Evolutionary conservation across 805 yeast genomes (phyloP).

Genomic region (Candida oleophila): DNA sequence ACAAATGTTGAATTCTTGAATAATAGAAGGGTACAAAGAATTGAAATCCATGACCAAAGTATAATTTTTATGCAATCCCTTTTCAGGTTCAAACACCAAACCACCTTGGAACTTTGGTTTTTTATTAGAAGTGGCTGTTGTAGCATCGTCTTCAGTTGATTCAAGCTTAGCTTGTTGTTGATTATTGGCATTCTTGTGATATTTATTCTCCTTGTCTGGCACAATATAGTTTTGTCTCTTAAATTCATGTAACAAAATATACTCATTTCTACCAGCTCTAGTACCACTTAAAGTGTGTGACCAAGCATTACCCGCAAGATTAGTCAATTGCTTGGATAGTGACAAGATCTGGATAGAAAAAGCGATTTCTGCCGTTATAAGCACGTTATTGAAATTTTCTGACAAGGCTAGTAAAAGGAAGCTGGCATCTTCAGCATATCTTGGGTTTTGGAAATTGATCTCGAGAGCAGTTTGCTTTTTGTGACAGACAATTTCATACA

Average conservation of each 20-base stretch:
- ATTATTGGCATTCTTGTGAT: slow-evolving; percentile 33
- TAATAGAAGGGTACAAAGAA: slow-evolving; percentile 93
- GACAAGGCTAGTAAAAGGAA: slow-evolving; percentile 67
- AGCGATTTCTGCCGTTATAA: slow-evolving; percentile 74
- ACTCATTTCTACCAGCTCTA: slow-evolving; percentile 94
- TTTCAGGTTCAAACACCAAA: slow-evolving; percentile 93
- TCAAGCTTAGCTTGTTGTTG: slow-evolving; percentile 34
- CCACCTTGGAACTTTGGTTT: slow-evolving; percentile 89
- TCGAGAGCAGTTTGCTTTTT: slow-evolving; percentile 63
- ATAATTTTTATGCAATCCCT: slow-evolving; percentile 86
- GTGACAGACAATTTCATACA: slow-evolving; percentile 79
- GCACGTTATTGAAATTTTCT: slow-evolving; percentile 66
- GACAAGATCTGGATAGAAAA: slow-evolving; percentile 83
- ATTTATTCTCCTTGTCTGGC: slow-evolving; percentile 73
- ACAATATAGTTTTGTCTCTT: slow-evolving; percentile 74
- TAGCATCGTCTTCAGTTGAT: slow-evolving; percentile 40
- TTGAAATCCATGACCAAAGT: slow-evolving; percentile 97
- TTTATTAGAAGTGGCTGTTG: slow-evolving; percentile 51
- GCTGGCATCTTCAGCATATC: slow-evolving; percentile 63
- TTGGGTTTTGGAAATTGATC: slow-evolving; percentile 67
- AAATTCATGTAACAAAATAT: slow-evolving; percentile 88
- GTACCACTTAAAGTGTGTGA: slow-evolving; percentile 92
- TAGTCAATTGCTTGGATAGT: slow-evolving; percentile 85
- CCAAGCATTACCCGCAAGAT: slow-evolving; percentile 97
- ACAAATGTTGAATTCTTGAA: slow-evolving; percentile 95